These are phyloP conservation scores for Corchorus olitorius DNA, from an alignment of 345 rosid species.

Conservation along the genomic window DNA sequence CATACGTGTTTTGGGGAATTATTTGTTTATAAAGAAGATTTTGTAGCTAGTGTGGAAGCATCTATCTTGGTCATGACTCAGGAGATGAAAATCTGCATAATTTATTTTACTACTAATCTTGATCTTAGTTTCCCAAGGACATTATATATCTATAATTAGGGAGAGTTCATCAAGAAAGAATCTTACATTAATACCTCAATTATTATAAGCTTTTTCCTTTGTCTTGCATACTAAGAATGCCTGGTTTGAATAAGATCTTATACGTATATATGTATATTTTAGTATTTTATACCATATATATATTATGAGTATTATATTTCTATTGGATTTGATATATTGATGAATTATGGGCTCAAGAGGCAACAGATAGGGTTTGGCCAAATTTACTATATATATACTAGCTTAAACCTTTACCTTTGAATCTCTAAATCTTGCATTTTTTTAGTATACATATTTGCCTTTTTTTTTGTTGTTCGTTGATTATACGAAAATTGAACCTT, in stretches of 20 bases:
- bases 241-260: too few species aligned
- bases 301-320: too few species aligned
- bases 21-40: neutral
- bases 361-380: too few species aligned
- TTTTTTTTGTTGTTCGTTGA: too few species aligned
- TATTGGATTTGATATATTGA: too few species aligned
- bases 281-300: too few species aligned
- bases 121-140: conserved; percentile 26
- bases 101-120: conserved; percentile 5
- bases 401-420: neutral
- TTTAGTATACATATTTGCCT: neutral
- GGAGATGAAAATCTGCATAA: neutral
- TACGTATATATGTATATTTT: too few species aligned
- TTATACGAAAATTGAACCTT: neutral
- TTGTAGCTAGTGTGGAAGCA: conserved; percentile 21
- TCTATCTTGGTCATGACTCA: conserved; percentile 29
- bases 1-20: conserved; percentile 26
- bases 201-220: neutral
- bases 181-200: conserved; percentile 36
- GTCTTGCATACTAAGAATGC: neutral
- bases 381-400: too few species aligned
- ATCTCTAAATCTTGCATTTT: neutral
- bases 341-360: too few species aligned
- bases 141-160: neutral
- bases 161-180: conserved; percentile 30